These are phyloP conservation scores for Millerago galiae DNA, from an alignment of 805 yeast genomes.

Conservation along the genomic window DNA sequence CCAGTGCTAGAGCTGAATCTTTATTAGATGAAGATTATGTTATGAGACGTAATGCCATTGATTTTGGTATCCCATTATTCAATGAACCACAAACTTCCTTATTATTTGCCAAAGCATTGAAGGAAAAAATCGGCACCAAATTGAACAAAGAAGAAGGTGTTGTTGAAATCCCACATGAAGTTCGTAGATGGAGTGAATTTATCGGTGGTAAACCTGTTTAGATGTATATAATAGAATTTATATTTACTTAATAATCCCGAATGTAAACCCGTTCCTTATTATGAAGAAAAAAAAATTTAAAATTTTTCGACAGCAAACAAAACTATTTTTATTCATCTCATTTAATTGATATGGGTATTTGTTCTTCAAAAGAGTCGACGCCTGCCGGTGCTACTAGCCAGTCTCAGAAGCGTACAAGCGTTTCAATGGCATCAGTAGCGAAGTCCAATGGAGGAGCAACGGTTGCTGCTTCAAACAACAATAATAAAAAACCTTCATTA, in stretches of 20 bases:
- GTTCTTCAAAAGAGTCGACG: background rate
- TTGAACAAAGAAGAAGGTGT: slow-evolving; percentile 36
- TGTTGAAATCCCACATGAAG: slow-evolving; percentile 75
- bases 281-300: too few relatives aligned
- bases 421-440: background rate
- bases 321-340: too few relatives aligned
- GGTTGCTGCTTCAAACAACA: background rate
- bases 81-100: slow-evolving; percentile 93
- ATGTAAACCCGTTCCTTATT: too few relatives aligned
- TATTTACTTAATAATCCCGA: too few relatives aligned
- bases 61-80: slow-evolving; percentile 92
- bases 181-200: slow-evolving; percentile 93
- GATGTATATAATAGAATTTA: background rate
- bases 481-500: slow-evolving; percentile 2
- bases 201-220: slow-evolving; percentile 86
- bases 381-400: background rate
- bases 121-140: slow-evolving; percentile 54
- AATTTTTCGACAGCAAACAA: background rate
- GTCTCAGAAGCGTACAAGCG: slow-evolving; percentile 1
- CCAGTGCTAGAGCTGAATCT: slow-evolving; percentile 80
- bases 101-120: slow-evolving; percentile 79
- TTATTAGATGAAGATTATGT: slow-evolving; percentile 86
- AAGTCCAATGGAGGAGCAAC: background rate
- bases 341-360: background rate
- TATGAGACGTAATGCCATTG: slow-evolving; percentile 99